Evolutionary conservation across 768 basidiomycete species (phyloP).

Genomic region (Mycena indigotica): DNA sequence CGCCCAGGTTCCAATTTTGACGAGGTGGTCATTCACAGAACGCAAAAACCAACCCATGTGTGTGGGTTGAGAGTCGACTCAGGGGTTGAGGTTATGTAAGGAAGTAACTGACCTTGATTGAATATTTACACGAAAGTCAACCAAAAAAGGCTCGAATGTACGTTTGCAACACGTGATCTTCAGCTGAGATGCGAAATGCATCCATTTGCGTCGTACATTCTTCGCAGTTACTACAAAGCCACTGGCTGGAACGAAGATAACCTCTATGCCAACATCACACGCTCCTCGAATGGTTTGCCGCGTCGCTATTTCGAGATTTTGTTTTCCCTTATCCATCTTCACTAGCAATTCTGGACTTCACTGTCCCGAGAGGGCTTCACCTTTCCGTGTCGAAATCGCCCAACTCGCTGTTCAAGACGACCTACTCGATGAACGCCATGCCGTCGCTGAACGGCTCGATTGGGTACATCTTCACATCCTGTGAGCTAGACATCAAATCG

Average conservation of each 20-base stretch:
- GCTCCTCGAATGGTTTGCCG: constrained; percentile 77
- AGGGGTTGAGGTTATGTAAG: too few species aligned
- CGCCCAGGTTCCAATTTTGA: too few species aligned
- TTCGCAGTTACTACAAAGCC: constrained; percentile 86
- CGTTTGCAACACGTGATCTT: not conserved
- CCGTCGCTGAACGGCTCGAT: constrained; percentile 91
- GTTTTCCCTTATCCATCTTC: constrained; percentile 14
- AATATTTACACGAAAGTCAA: too few species aligned
- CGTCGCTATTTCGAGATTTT: not conserved
- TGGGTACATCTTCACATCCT: constrained; percentile 92
- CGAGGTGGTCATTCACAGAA: too few species aligned
- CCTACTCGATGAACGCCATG: constrained; percentile 90
- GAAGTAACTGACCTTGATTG: too few species aligned
- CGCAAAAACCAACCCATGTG: too few species aligned
- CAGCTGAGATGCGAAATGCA: constrained; percentile 75
- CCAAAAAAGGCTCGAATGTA: not conserved
- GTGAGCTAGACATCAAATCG: constrained; percentile 69
- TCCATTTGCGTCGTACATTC: constrained; percentile 84
- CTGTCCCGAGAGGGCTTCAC: constrained; percentile 78
- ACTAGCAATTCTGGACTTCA: constrained; percentile 91
- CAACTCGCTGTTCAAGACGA: constrained; percentile 84
- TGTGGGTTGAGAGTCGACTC: too few species aligned
- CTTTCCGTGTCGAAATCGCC: constrained; percentile 86
- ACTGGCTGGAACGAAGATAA: constrained; percentile 99
- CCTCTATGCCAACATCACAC: constrained; percentile 85